Conservation (phyloP, 2,329 filamentous ascomycete genomes). For the Gaeumannomyces sp. region DNA sequence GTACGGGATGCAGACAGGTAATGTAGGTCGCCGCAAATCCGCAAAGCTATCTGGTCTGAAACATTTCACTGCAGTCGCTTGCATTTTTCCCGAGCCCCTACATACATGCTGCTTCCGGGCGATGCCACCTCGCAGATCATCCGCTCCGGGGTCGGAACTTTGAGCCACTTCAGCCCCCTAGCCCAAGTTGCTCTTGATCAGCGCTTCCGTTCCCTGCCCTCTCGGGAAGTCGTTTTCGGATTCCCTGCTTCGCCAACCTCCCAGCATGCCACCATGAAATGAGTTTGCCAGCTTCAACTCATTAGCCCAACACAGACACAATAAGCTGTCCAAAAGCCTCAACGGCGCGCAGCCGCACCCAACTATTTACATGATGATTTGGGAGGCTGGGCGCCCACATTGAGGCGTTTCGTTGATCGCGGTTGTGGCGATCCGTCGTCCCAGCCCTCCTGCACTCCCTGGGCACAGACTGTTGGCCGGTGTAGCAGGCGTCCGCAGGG, state of each 20-base stretch:
- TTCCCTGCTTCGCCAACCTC: not conserved
- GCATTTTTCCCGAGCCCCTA: not conserved
- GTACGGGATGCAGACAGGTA: not conserved
- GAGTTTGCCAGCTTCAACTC: no score
- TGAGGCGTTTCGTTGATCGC: not conserved
- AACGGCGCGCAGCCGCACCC: no score
- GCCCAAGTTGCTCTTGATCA: no score
- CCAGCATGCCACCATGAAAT: no score
- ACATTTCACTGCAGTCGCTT: not conserved
- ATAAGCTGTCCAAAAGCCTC: not conserved
- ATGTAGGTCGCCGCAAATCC: not conserved
- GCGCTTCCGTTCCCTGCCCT: no score
- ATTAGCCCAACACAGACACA: not conserved
- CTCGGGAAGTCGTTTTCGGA: not conserved
- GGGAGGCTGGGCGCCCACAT: no score
- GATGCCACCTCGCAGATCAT: not conserved
- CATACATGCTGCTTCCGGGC: not conserved
- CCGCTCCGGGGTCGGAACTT: not conserved
- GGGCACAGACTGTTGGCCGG: not conserved
- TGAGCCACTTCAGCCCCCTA: not conserved
- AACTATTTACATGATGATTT: no score
- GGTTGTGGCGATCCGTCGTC: not conserved
- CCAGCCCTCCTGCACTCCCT: not conserved
- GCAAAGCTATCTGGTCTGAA: not conserved
- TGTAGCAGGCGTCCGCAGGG: not conserved